Evolutionary conservation across 352 stramenopile genomes (phyloP).

Genomic region (Aphanomyces astaci): DNA sequence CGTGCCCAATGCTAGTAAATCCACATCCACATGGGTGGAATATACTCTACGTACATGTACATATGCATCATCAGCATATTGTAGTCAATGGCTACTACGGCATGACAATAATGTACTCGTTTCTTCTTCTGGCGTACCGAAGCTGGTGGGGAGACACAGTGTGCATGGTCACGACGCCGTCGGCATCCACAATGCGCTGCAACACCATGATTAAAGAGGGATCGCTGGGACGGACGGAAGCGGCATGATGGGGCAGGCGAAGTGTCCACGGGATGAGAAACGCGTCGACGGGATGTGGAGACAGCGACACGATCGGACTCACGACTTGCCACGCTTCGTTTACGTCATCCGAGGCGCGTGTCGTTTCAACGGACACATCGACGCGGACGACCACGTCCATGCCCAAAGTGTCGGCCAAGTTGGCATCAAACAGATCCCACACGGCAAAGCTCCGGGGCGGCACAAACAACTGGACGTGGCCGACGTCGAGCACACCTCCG

Average conservation of each 20-base stretch:
- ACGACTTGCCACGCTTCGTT: slow-evolving; percentile 31
- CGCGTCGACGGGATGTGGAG: slow-evolving; percentile 26
- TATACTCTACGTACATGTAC: neutral
- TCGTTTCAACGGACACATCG: slow-evolving; percentile 1
- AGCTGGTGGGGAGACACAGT: neutral
- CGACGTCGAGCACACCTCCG: slow-evolving; percentile 32
- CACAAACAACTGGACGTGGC: slow-evolving; percentile 36
- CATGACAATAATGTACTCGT: too few relatives aligned
- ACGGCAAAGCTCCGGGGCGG: slow-evolving; percentile 46
- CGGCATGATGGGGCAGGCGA: slow-evolving; percentile 1
- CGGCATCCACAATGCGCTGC: neutral
- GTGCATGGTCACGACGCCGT: neutral
- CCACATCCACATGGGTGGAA: slow-evolving; percentile 8
- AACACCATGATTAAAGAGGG: neutral
- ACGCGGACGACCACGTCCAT: slow-evolving; percentile 42
- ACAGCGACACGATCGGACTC: slow-evolving; percentile 39
- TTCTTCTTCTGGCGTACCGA: neutral
- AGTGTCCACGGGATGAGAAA: slow-evolving; percentile 8
- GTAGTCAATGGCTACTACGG: too few relatives aligned
- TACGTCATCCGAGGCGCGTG: too few relatives aligned
- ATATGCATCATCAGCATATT: too few relatives aligned
- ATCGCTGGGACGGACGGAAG: neutral
- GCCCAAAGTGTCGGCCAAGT: slow-evolving; percentile 44
- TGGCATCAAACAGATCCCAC: slow-evolving; percentile 30
- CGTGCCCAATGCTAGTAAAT: slow-evolving; percentile 11